Conservation (phyloP, 2,329 filamentous ascomycete species). For the Alternaria dauci region DNA sequence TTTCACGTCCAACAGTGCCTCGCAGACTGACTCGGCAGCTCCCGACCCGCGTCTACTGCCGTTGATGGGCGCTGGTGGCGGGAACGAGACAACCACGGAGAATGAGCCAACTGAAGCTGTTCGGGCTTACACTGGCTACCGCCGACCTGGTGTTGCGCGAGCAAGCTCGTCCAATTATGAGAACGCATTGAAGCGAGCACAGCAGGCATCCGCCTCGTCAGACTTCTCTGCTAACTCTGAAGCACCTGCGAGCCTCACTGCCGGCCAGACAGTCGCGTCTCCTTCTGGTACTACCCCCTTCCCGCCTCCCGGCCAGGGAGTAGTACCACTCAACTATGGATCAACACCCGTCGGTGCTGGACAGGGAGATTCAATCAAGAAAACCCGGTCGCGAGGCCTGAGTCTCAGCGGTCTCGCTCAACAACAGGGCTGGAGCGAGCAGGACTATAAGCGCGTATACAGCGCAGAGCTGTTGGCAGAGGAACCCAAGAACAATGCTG, state of each 20-base stretch:
- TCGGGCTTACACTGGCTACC: slow-evolving; percentile 35
- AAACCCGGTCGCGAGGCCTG: slow-evolving; percentile 39
- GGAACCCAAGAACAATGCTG: slow-evolving; percentile 31
- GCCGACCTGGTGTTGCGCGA: slow-evolving; percentile 32
- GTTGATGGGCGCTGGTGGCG: slow-evolving; percentile 12
- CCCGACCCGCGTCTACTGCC: slow-evolving; percentile 33
- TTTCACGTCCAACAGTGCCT: slow-evolving; percentile 39
- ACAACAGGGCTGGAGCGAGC: slow-evolving; percentile 46
- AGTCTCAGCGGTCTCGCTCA: slow-evolving; percentile 42
- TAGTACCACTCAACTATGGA: slow-evolving; percentile 44
- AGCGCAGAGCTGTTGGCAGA: slow-evolving; percentile 35
- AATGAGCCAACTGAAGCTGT: slow-evolving; percentile 33
- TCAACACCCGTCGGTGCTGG: slow-evolving; percentile 25
- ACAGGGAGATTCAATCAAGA: slow-evolving; percentile 41
- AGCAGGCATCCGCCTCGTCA: slow-evolving; percentile 36
- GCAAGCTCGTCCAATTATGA: slow-evolving; percentile 47
- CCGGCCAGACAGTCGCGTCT: slow-evolving; percentile 23
- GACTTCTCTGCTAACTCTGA: slow-evolving; percentile 32
- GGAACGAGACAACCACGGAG: slow-evolving; percentile 10
- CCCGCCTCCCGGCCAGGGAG: slow-evolving; percentile 42
- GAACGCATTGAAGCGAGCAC: slow-evolving; percentile 33
- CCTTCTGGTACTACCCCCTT: slow-evolving; percentile 30
- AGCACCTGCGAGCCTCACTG: slow-evolving; percentile 20
- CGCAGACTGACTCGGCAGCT: slow-evolving; percentile 49
- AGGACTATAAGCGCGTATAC: slow-evolving; percentile 47